Percentiles rank a stretch among this genome's conserved stretches.
Evolutionary conservation across 2,329 filamentous ascomycete species (phyloP).

Genomic region (Colletotrichum trifolii): DNA sequence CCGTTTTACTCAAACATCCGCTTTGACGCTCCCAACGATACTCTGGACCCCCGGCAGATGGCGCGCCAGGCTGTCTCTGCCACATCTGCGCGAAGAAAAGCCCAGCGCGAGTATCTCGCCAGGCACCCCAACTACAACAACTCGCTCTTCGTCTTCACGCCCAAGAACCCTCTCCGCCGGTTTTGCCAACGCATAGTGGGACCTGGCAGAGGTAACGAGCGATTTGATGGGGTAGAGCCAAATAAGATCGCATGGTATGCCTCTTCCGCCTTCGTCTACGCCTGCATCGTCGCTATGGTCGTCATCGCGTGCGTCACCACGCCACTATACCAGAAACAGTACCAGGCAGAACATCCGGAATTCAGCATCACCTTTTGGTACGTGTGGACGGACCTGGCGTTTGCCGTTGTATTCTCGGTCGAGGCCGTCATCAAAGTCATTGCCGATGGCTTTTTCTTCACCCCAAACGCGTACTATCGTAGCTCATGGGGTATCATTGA

Average conservation of each 20-base stretch:
- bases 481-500: conserved; percentile 98
- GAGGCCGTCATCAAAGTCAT: conserved; percentile 93
- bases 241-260: conserved; percentile 91
- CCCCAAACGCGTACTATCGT: conserved; percentile 95
- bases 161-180: conserved; percentile 80
- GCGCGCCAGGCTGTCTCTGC: conserved; percentile 90
- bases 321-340: conserved; percentile 90
- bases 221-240: conserved; percentile 89
- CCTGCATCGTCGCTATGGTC: conserved; percentile 97
- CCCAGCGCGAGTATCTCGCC: conserved; percentile 89
- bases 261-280: conserved; percentile 94
- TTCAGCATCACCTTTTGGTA: conserved; percentile 86
- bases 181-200: conserved; percentile 92
- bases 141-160: conserved; percentile 86
- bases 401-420: conserved; percentile 85
- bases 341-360: conserved; percentile 71
- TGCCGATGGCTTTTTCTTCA: conserved; percentile 95
- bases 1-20: conserved; percentile 87
- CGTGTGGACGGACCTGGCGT: conserved; percentile 91
- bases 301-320: conserved; percentile 93
- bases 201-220: conserved; percentile 85
- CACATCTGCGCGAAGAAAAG: conserved; percentile 83
- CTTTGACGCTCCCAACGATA: conserved; percentile 79
- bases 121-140: conserved; percentile 93
- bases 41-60: conserved; percentile 86